Conservation (phyloP, 176 grass and related monocot species). For the Olyra latifolia region DNA sequence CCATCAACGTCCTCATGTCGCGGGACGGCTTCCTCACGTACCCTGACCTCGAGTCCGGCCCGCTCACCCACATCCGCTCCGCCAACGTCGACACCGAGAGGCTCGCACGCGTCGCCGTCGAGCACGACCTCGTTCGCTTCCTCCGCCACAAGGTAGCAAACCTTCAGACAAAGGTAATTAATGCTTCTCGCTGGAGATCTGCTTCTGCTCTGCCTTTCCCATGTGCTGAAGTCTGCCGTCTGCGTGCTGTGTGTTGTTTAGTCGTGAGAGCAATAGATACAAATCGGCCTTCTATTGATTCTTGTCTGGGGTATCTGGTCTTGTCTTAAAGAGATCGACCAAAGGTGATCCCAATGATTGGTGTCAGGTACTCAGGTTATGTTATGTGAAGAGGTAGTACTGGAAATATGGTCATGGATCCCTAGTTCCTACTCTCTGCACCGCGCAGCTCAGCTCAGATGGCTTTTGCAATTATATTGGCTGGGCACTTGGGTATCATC, state of each 20-base stretch:
- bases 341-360: neutral
- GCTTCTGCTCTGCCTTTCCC: neutral
- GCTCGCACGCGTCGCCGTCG: conserved; percentile 65
- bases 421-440: too few relatives aligned
- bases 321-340: neutral
- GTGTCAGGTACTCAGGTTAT: too few relatives aligned
- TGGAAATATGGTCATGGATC: too few relatives aligned
- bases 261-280: neutral
- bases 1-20: conserved; percentile 55
- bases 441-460: too few relatives aligned
- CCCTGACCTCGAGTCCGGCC: conserved; percentile 48
- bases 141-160: conserved; percentile 55
- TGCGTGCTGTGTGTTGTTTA: neutral
- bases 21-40: conserved; percentile 56
- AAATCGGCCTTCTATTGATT: neutral
- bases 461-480: too few relatives aligned
- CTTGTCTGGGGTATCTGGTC: neutral
- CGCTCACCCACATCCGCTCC: conserved; percentile 64
- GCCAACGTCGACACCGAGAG: conserved; percentile 91
- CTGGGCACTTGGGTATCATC: too few relatives aligned
- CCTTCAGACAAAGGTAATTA: conserved; percentile 52
- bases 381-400: too few relatives aligned
- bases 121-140: conserved; percentile 44
- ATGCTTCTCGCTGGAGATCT: neutral
- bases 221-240: neutral